Percentiles rank a stretch among this genome's conserved stretches.
Evolutionary conservation across 2,329 filamentous ascomycete genomes (phyloP).

Genomic region (Cryphonectria japonica): DNA sequence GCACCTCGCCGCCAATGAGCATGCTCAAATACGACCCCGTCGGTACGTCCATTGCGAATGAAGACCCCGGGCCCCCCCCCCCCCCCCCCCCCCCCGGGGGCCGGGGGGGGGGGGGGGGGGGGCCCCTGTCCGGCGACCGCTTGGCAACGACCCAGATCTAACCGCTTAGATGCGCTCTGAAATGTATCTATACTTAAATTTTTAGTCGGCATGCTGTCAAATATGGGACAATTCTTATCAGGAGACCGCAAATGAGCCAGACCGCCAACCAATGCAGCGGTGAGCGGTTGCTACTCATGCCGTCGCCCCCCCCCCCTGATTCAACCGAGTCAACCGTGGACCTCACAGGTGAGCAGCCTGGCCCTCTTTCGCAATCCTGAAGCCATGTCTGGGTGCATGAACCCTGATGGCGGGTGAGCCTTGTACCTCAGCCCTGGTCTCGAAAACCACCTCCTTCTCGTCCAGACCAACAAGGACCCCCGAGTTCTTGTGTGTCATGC

Average conservation of each 20-base stretch:
- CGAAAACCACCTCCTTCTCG: constrained; percentile 60
- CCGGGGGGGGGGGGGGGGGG: not conserved
- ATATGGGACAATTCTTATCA: not conserved
- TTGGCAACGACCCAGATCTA: not conserved
- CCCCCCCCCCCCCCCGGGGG: not conserved
- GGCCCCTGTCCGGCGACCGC: not conserved
- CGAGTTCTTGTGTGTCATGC: constrained; percentile 59
- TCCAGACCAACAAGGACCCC: constrained; percentile 59
- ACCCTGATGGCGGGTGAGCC: constrained; percentile 48
- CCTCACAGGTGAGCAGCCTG: constrained; percentile 25
- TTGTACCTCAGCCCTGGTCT: constrained; percentile 47
- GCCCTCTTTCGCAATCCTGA: constrained; percentile 47
- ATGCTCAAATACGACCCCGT: constrained; percentile 99
- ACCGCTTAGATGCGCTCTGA: not conserved
- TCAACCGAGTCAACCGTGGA: not conserved
- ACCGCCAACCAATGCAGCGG: not conserved
- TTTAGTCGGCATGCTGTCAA: not conserved
- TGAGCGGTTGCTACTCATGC: not conserved
- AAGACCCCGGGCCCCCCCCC: not conserved
- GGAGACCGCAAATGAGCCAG: not conserved
- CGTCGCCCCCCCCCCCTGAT: not conserved
- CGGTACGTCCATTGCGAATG: constrained; percentile 57
- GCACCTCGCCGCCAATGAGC: constrained; percentile 81
- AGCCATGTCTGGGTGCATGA: constrained; percentile 65
- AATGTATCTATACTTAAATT: not conserved